Evolutionary conservation across 1,284 basidiomycete genomes (phyloP).

Genomic region (Puccinia horiana): DNA sequence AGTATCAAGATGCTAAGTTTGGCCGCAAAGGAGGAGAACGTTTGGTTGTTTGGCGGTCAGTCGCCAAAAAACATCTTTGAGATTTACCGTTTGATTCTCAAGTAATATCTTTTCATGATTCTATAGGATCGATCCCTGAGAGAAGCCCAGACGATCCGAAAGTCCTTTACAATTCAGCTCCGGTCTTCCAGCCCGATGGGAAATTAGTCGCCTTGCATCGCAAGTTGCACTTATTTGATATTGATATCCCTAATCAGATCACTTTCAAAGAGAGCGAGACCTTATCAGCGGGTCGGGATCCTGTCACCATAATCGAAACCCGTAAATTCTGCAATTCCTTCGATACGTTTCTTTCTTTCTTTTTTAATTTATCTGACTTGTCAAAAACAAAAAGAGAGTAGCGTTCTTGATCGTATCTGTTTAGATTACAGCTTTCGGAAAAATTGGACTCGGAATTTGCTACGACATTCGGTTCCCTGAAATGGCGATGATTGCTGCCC

Average conservation of each 20-base stretch:
- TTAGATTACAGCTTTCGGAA: conserved; percentile 70
- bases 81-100: not conserved
- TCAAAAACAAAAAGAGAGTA: not conserved
- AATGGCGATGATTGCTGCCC: conserved; percentile 83
- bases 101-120: not conserved
- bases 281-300: conserved; percentile 72
- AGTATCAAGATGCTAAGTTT: conserved; percentile 79
- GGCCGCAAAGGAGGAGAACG: conserved; percentile 75
- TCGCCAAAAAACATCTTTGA: not conserved
- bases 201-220: conserved; percentile 83
- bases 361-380: conserved; percentile 13
- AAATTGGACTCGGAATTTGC: conserved; percentile 77
- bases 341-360: conserved; percentile 25
- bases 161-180: conserved; percentile 82
- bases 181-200: conserved; percentile 85
- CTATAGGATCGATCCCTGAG: conserved; percentile 80
- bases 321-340: conserved; percentile 62
- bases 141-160: conserved; percentile 65
- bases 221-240: conserved; percentile 96
- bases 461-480: conserved; percentile 83
- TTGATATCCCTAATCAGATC: conserved; percentile 95
- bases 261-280: conserved; percentile 98
- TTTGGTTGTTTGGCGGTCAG: conserved; percentile 81
- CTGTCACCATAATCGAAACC: conserved; percentile 81
- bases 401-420: not conserved